phyloP scores from a whole-genome alignment of 768 basidiomycete genomes.

The Boletus eberwhitei region DNA sequence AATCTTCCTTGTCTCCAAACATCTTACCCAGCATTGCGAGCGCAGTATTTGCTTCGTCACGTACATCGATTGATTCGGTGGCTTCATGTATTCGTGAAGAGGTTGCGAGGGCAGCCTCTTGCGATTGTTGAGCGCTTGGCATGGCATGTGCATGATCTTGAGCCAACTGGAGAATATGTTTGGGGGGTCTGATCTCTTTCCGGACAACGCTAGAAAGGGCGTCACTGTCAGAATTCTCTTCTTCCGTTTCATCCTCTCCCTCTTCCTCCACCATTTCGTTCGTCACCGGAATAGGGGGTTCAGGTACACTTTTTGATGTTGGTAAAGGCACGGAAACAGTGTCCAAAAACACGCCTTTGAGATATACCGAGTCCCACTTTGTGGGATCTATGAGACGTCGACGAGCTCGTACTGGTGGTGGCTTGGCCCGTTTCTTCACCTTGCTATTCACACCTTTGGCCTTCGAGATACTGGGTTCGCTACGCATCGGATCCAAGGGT shows the following conservation, averaged over 20 bases:
- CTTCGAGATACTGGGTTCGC: constrained; percentile 2
- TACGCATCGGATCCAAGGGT: constrained; percentile 42
- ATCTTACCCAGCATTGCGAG: constrained; percentile 45
- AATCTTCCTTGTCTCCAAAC: constrained; percentile 52
- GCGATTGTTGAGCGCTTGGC: background rate
- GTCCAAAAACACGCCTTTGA: constrained; percentile 69
- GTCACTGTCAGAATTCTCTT: background rate
- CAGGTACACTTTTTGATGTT: background rate
- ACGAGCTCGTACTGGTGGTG: constrained; percentile 57
- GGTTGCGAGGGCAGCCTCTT: background rate
- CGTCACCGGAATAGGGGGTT: background rate
- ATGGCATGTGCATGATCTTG: background rate
- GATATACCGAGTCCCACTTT: constrained; percentile 63
- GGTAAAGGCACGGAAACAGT: constrained; percentile 14
- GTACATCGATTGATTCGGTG: background rate
- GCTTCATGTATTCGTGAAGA: background rate
- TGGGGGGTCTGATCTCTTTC: background rate
- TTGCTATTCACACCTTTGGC: constrained; percentile 18
- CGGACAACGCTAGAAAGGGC: background rate
- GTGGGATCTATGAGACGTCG: constrained; percentile 69
- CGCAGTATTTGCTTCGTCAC: constrained; percentile 13
- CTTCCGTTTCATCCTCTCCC: background rate
- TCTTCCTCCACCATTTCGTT: background rate
- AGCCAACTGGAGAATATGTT: background rate
- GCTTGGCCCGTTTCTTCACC: constrained; percentile 45